Conservation (phyloP, 1,284 basidiomycete species). For the Tausonia pullulans region DNA sequence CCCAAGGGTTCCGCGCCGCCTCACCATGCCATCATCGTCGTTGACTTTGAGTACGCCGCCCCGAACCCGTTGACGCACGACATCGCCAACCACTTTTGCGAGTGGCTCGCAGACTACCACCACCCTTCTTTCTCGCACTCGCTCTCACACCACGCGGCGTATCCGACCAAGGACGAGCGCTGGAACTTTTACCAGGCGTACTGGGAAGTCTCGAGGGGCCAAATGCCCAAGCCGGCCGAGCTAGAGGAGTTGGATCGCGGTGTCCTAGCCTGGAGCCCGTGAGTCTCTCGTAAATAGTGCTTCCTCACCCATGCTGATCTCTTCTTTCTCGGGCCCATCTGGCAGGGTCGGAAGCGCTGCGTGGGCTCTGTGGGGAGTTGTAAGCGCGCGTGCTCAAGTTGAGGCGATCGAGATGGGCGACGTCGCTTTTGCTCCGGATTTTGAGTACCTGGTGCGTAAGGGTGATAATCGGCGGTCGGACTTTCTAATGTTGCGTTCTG, state of each 20-base stretch:
- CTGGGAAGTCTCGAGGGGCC: conserved; percentile 30
- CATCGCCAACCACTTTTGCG: conserved; percentile 91
- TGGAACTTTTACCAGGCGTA: conserved; percentile 75
- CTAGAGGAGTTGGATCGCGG: conserved; percentile 53
- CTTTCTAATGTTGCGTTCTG: not conserved
- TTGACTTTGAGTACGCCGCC: conserved; percentile 89
- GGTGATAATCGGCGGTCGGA: not conserved
- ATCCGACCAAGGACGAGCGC: conserved; percentile 62
- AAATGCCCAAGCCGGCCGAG: conserved; percentile 24
- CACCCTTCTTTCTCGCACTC: conserved; percentile 58
- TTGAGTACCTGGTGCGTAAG: conserved; percentile 33
- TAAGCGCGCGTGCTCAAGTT: conserved; percentile 74
- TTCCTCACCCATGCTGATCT: no score
- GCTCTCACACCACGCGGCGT: conserved; percentile 52
- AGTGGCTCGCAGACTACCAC: conserved; percentile 83
- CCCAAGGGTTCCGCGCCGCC: conserved; percentile 36
- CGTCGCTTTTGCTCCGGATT: conserved; percentile 26
- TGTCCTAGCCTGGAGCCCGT: conserved; percentile 69
- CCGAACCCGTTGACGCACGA: conserved; percentile 83
- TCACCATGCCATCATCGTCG: conserved; percentile 60
- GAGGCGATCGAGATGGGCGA: conserved; percentile 41
- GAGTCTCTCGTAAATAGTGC: no score
- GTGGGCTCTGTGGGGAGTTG: conserved; percentile 87
- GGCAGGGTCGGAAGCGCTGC: conserved; percentile 58
- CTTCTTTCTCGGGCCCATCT: no score